A percentile compares a stretch with the other conserved stretches of the same genome.
phyloP scores from a whole-genome alignment of 305 asterid species.

The Fraxinus paxiana region DNA sequence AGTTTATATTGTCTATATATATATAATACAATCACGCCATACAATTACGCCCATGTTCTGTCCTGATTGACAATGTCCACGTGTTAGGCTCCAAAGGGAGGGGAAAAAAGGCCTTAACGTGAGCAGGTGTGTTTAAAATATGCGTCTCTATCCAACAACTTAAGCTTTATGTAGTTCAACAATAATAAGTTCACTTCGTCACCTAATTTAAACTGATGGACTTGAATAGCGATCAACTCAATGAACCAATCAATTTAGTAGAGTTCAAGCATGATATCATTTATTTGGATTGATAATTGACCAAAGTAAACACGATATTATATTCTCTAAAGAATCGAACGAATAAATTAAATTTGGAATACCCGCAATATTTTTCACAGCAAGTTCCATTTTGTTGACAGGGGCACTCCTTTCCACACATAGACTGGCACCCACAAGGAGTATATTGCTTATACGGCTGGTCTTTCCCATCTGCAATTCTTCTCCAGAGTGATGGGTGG shows the following conservation, averaged over 20 bases:
- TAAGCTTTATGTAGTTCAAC: background rate
- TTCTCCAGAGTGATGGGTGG: slow-evolving; percentile 95
- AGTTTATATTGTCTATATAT: background rate
- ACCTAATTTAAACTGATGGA: background rate
- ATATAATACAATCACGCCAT: background rate
- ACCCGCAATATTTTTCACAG: slow-evolving; percentile 99
- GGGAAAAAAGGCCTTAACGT: background rate
- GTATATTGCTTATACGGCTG: slow-evolving; percentile 61
- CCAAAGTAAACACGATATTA: background rate
- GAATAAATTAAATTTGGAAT: slow-evolving; percentile 16
- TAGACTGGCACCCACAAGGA: slow-evolving; percentile 79
- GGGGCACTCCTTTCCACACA: slow-evolving; percentile 90
- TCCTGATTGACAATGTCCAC: background rate
- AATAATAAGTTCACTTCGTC: background rate
- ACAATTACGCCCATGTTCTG: background rate
- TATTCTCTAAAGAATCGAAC: slow-evolving; percentile 1
- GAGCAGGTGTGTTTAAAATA: background rate
- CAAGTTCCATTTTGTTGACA: slow-evolving; percentile 76
- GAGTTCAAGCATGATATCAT: background rate
- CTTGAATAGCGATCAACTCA: background rate
- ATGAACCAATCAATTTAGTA: background rate
- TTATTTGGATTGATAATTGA: background rate
- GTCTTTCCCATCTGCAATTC: slow-evolving; percentile 84
- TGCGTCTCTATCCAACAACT: background rate
- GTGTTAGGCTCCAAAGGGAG: background rate